Evolutionary conservation across 352 stramenopile species (phyloP).

Genomic region (Thraustotheca clavata): DNA sequence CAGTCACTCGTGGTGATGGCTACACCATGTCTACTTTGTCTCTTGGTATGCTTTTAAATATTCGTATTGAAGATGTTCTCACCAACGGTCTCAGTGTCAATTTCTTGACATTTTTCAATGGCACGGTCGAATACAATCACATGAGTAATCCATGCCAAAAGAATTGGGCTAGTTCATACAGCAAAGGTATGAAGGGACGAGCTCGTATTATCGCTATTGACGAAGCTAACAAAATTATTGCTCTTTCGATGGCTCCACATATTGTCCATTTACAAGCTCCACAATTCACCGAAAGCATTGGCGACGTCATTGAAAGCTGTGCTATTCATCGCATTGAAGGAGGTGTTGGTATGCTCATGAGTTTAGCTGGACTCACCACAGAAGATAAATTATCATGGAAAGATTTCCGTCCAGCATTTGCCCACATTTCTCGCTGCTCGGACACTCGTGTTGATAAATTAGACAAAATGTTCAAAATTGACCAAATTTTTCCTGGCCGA

Average conservation of each 20-base stretch:
- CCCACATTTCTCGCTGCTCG: slow-evolving; percentile 82
- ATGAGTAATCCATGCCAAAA: slow-evolving; percentile 74
- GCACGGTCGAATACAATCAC: slow-evolving; percentile 84
- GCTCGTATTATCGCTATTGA: slow-evolving; percentile 82
- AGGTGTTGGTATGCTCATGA: slow-evolving; percentile 77
- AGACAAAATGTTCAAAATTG: slow-evolving; percentile 76
- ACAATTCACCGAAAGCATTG: slow-evolving; percentile 43
- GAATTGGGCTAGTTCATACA: slow-evolving; percentile 68
- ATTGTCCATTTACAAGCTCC: slow-evolving; percentile 70
- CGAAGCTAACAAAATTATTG: slow-evolving; percentile 56
- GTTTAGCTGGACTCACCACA: slow-evolving; percentile 36
- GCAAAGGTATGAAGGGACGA: slow-evolving; percentile 73
- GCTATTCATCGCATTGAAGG: slow-evolving; percentile 75
- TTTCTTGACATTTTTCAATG: slow-evolving; percentile 84
- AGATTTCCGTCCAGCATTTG: slow-evolving; percentile 69
- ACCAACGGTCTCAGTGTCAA: slow-evolving; percentile 78
- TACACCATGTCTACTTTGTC: slow-evolving; percentile 85
- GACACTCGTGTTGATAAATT: slow-evolving; percentile 82
- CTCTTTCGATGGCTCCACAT: slow-evolving; percentile 81
- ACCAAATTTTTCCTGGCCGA: slow-evolving; percentile 49
- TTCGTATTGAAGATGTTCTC: slow-evolving; percentile 86
- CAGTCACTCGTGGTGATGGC: slow-evolving; percentile 67
- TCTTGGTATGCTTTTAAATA: slow-evolving; percentile 90
- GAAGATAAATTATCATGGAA: slow-evolving; percentile 60
- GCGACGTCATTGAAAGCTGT: slow-evolving; percentile 62